These are phyloP conservation scores for Penicillium frequentans DNA, from an alignment of 2,329 filamentous ascomycete species.

Conservation along the genomic window DNA sequence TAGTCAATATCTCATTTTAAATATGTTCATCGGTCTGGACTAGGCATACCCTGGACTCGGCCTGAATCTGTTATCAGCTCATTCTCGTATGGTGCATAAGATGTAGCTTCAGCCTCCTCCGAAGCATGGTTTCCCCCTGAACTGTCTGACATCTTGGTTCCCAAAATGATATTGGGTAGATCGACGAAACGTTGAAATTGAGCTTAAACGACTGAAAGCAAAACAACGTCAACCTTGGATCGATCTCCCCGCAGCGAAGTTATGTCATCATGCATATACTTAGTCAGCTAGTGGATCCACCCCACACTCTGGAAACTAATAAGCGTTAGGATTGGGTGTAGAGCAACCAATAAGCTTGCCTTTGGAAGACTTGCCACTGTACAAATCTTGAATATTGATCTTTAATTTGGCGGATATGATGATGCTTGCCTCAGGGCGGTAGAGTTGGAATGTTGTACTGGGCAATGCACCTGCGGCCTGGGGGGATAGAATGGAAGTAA, in stretches of 20 bases:
- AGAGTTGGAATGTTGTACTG: no score
- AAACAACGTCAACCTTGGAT: slow-evolving; percentile 1
- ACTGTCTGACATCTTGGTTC: background rate
- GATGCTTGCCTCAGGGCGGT: no score
- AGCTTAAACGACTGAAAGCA: background rate
- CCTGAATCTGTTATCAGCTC: slow-evolving; percentile 15
- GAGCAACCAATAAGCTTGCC: no score
- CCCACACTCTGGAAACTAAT: background rate
- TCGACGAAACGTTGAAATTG: background rate
- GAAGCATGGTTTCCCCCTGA: background rate
- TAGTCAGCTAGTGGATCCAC: background rate
- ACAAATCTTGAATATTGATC: no score
- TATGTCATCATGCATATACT: background rate
- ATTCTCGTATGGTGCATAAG: background rate
- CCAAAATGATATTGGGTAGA: background rate
- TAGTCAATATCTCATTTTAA: background rate
- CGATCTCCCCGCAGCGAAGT: background rate
- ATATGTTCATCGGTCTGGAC: background rate
- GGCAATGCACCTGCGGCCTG: no score
- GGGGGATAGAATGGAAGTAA: no score
- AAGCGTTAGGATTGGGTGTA: no score
- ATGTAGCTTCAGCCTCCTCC: background rate
- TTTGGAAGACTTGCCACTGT: no score
- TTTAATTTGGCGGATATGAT: no score
- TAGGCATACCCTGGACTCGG: slow-evolving; percentile 10